Percentiles rank a stretch among this genome's conserved stretches.
Conservation (phyloP, 805 yeast species). For the Myxozyma vanderwaltii region DNA sequence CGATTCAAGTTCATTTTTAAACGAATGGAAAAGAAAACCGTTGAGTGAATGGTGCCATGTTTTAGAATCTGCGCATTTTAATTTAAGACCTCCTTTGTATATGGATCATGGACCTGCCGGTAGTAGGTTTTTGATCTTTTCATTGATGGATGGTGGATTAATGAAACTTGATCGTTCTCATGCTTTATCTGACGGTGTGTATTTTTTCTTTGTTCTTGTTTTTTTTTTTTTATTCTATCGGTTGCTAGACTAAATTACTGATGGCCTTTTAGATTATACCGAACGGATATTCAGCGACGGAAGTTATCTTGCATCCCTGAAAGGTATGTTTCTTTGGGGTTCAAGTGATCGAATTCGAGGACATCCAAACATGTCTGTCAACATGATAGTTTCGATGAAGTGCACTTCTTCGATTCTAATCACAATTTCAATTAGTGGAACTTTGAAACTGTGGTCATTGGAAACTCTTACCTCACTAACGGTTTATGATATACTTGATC, state of each 20-base stretch:
- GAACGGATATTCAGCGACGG: slow-evolving; percentile 56
- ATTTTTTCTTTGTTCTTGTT: not conserved
- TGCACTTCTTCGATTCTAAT: slow-evolving; percentile 42
- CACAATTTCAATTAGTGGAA: slow-evolving; percentile 58
- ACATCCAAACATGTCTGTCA: slow-evolving; percentile 47
- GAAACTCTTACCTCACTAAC: slow-evolving; percentile 41
- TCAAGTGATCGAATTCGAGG: slow-evolving; percentile 46
- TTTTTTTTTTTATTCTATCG: not conserved
- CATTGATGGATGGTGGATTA: slow-evolving; percentile 78
- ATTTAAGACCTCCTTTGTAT: slow-evolving; percentile 57
- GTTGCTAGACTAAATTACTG: too few relatives aligned
- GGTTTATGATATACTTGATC: slow-evolving; percentile 31
- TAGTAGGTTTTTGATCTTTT: slow-evolving; percentile 50
- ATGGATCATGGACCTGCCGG: slow-evolving; percentile 51
- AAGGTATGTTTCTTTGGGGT: slow-evolving; percentile 42
- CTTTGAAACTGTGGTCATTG: slow-evolving; percentile 63
- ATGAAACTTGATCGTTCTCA: slow-evolving; percentile 42
- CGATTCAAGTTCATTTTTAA: slow-evolving; percentile 1
- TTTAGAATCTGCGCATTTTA: slow-evolving; percentile 46
- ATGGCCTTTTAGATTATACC: slow-evolving; percentile 27
- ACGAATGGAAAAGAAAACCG: slow-evolving; percentile 21
- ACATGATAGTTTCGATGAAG: slow-evolving; percentile 44
- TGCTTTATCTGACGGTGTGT: slow-evolving; percentile 36
- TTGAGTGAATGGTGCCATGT: slow-evolving; percentile 30
- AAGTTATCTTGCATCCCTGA: slow-evolving; percentile 44